Evolutionary conservation across 805 yeast species (phyloP).

Genomic region (Saccharomycopsis fermentans): DNA sequence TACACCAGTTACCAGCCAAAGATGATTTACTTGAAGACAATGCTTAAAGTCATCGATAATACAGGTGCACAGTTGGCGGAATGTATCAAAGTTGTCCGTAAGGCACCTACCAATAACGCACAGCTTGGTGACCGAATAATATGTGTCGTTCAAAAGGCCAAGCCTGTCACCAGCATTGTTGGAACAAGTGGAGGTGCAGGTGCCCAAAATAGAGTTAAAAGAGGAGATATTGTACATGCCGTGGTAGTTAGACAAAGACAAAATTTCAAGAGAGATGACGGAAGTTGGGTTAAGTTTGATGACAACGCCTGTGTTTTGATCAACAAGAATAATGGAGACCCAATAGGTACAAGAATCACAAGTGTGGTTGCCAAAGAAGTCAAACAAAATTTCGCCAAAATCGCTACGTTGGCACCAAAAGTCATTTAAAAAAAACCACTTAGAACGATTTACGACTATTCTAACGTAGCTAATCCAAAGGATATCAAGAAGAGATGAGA

Average conservation of each 20-base stretch:
- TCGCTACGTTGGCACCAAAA: constrained; percentile 86
- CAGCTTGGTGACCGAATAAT: constrained; percentile 86
- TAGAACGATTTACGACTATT: neutral
- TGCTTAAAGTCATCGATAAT: constrained; percentile 87
- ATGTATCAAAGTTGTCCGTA: constrained; percentile 89
- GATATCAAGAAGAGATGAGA: too few species aligned
- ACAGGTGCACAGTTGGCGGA: constrained; percentile 92
- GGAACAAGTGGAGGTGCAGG: constrained; percentile 59
- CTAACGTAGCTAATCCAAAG: too few species aligned
- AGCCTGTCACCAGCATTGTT: constrained; percentile 46
- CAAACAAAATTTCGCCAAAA: constrained; percentile 72
- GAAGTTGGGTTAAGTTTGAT: constrained; percentile 76
- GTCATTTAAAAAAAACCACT: constrained; percentile 33
- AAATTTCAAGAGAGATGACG: constrained; percentile 70
- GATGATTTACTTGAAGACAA: constrained; percentile 84
- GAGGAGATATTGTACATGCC: constrained; percentile 94
- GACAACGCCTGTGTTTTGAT: constrained; percentile 96
- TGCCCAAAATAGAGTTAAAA: constrained; percentile 72
- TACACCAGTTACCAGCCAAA: constrained; percentile 10
- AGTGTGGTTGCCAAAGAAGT: constrained; percentile 88
- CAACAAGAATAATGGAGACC: constrained; percentile 81
- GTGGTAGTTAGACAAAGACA: constrained; percentile 90
- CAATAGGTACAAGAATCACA: constrained; percentile 86
- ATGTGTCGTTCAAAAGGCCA: constrained; percentile 87
- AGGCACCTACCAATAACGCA: constrained; percentile 76